Conservation (phyloP, 2,329 filamentous ascomycete species). For the Neofusicoccum sp. region DNA sequence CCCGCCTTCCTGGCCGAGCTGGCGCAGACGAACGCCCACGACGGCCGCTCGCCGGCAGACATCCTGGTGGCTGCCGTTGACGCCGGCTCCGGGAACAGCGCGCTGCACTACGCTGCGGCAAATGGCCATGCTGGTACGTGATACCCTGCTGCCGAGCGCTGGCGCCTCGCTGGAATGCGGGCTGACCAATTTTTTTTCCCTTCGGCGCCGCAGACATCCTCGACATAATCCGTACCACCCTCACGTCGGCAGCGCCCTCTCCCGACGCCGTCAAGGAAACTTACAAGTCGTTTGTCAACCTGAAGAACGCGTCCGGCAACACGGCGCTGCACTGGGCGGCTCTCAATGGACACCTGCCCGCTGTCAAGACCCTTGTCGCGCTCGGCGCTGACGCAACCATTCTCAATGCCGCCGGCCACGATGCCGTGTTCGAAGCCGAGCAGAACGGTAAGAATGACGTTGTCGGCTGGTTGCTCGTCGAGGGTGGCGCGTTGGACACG, state of each 20-base stretch:
- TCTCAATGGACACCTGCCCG: constrained; percentile 79
- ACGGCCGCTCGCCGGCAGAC: constrained; percentile 47
- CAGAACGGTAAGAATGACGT: constrained; percentile 49
- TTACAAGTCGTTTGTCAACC: constrained; percentile 56
- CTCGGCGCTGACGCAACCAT: constrained; percentile 74
- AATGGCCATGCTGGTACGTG: constrained; percentile 76
- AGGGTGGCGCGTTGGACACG: constrained; percentile 43
- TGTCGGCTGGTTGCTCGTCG: constrained; percentile 47
- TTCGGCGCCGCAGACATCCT: constrained; percentile 30
- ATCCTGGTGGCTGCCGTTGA: constrained; percentile 71
- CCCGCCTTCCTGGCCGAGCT: constrained; percentile 58
- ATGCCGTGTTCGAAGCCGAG: constrained; percentile 51
- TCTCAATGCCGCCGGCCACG: constrained; percentile 80
- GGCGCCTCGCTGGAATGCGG: neutral
- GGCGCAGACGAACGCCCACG: constrained; percentile 56
- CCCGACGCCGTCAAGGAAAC: constrained; percentile 24
- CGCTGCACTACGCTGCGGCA: constrained; percentile 86
- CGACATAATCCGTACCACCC: constrained; percentile 26
- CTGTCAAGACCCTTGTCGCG: constrained; percentile 73
- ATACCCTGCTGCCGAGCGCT: neutral
- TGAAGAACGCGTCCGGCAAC: constrained; percentile 78
- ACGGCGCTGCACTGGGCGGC: constrained; percentile 93
- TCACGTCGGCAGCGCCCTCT: constrained; percentile 21
- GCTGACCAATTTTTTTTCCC: neutral
- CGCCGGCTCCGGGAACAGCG: constrained; percentile 71